Evolutionary conservation across 2,329 filamentous ascomycete species (phyloP), one percentile per base, ranked within the genome.

Genomic region (Calonectria leucothoes): DNA sequence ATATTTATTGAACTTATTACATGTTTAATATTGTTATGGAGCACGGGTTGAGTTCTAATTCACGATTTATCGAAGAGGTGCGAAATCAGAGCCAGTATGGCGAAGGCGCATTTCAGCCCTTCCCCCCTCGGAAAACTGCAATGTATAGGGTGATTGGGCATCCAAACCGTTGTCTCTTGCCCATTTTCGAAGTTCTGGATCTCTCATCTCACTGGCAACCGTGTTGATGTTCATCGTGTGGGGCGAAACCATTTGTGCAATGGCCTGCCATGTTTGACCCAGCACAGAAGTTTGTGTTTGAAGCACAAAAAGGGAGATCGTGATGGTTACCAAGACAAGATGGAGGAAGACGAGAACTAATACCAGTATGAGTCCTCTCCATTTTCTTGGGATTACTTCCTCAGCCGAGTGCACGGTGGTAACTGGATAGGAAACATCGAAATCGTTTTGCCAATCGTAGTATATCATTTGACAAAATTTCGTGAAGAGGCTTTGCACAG

Each of bases 261-360:
- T 25, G 1, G 69, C 69, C 1, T 77, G 73, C 73, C 75, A 77
- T 7, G 63, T 65, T 11, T 75, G 61, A 2, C 69, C 75, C 0
- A 77, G 14, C 5, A 31, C 11, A 5, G 75, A 74, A 45, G 64
- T 45, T 2, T n/a, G 23, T 1, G 69, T 77, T 3, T 42, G 64
- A 1, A 42, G 3, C 0, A 55, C 51, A 27, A 77, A 77, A 1
- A 75, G 57, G 0, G 25, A 25, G 45, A 72, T 49, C 0, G 48
- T 69, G 2, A 27, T 12, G 6, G n/a, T 27, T 1, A 63, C 29
- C 0, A 77, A n/a, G 0, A 61, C 10, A 15, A 77, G 51, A 33
- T 74, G 66, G 1, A 39, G 1, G 7, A 37, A 15, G 1, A 55
- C 25, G 1, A 77, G 31, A 31, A 64, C 52, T 23, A 71, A 29